Evolutionary conservation across 139 green algal genomes (phyloP).

Genomic region (Ettlia oleoabundans): DNA sequence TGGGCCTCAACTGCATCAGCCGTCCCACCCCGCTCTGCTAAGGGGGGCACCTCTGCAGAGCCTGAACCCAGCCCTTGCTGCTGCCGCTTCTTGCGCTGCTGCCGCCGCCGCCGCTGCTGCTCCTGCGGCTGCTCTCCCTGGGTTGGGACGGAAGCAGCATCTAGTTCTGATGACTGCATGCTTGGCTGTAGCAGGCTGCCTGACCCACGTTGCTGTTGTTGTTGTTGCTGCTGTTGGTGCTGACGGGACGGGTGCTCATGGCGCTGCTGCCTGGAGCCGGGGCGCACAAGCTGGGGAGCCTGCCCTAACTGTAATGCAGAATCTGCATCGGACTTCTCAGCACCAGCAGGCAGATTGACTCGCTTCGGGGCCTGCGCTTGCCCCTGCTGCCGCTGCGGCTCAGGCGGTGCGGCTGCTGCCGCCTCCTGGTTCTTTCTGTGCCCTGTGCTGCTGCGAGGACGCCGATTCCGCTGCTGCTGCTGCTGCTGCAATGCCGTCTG

Average conservation of each 20-base stretch:
- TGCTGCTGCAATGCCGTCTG: not conserved
- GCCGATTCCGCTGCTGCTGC: not conserved
- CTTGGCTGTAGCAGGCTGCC: too few relatives aligned
- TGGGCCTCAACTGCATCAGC: too few relatives aligned
- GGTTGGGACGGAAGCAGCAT: too few relatives aligned
- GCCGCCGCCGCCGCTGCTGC: not conserved
- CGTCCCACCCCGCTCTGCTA: too few relatives aligned
- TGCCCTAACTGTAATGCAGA: not conserved
- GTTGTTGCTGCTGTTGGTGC: conserved; percentile 11
- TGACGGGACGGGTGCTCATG: not conserved
- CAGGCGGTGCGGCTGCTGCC: not conserved
- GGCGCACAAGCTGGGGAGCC: not conserved
- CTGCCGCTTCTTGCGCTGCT: not conserved
- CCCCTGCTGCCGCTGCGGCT: too few relatives aligned
- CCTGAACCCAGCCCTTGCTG: too few relatives aligned
- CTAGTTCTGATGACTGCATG: too few relatives aligned
- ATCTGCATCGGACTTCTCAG: not conserved
- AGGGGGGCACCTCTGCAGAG: too few relatives aligned
- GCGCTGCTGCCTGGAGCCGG: not conserved
- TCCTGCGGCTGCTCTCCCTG: not conserved
- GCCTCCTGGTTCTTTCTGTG: conserved; percentile 2
- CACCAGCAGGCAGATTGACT: not conserved
- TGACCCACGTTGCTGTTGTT: conserved; percentile 20
- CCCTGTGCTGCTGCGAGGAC: not conserved
- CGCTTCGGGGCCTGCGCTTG: too few relatives aligned